These are phyloP conservation scores for Chenopodium album DNA, from an alignment of 148 eudicot genomes.

Conservation along the genomic window DNA sequence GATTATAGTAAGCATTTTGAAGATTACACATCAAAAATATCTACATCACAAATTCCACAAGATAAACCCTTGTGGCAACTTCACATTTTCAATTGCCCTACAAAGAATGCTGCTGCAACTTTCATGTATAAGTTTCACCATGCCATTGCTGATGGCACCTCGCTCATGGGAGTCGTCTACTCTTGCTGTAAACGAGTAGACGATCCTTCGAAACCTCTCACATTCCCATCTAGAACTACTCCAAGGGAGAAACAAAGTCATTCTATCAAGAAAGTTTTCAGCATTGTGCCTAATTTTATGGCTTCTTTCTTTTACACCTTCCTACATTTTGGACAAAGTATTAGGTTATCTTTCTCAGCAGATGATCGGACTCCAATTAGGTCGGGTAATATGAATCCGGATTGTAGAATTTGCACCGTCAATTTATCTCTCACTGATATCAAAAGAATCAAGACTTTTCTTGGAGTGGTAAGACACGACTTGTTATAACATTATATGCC, in stretches of 20 bases:
- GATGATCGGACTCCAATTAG: constrained; percentile 39
- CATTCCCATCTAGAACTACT: constrained; percentile 16
- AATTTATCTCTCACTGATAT: constrained; percentile 31
- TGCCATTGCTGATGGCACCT: constrained; percentile 22
- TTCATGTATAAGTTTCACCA: constrained; percentile 29
- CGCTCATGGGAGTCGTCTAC: constrained; percentile 20
- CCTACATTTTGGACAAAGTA: constrained; percentile 23
- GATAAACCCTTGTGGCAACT: constrained; percentile 33
- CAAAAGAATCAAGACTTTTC: constrained; percentile 33
- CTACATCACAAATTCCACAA: constrained; percentile 19
- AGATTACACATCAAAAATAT: constrained; percentile 25
- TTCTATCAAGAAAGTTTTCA: neutral
- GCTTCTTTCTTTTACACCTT: constrained; percentile 13
- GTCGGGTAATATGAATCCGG: constrained; percentile 25
- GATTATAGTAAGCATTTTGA: constrained; percentile 20
- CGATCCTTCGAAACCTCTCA: constrained; percentile 22
- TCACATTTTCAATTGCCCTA: constrained; percentile 31
- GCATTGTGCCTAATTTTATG: constrained; percentile 4
- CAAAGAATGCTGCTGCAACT: constrained; percentile 20
- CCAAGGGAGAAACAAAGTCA: neutral
- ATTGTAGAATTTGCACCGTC: constrained; percentile 18
- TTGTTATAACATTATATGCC: neutral
- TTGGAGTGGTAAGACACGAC: constrained; percentile 38
- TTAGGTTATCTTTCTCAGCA: constrained; percentile 13
- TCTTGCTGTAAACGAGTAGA: constrained; percentile 14